Conservation (phyloP, 208 protist genomes). For the Leishmania tropica region DNA sequence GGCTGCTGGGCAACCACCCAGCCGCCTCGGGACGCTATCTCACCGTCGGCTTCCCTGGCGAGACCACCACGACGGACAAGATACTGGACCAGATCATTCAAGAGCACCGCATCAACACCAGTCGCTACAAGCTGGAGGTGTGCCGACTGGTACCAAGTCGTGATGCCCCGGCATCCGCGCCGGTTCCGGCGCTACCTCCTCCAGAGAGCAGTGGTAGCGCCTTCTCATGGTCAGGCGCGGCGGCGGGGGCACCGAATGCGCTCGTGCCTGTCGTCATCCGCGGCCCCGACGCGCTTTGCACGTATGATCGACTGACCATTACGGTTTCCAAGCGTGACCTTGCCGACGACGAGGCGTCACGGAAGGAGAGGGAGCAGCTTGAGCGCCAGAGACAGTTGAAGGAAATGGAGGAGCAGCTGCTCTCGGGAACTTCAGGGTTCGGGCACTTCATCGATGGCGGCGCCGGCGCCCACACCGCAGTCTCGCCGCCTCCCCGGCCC, state of each 20-base stretch:
- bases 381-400: slow-evolving; percentile 38
- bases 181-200: background rate
- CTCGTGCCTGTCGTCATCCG: slow-evolving; percentile 13
- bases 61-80: slow-evolving; percentile 35
- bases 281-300: slow-evolving; percentile 41
- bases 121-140: slow-evolving; percentile 70
- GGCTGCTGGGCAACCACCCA: slow-evolving; percentile 75
- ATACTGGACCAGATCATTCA: slow-evolving; percentile 60
- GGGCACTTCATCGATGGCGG: background rate
- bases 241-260: background rate
- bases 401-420: slow-evolving; percentile 54
- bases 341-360: slow-evolving; percentile 47
- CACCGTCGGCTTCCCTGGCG: slow-evolving; percentile 70
- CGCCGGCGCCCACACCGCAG: background rate
- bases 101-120: slow-evolving; percentile 79
- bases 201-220: background rate
- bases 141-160: slow-evolving; percentile 20
- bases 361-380: slow-evolving; percentile 33
- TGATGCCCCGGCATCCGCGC: slow-evolving; percentile 12
- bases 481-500: background rate
- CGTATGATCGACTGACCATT: slow-evolving; percentile 73
- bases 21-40: slow-evolving; percentile 73
- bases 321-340: slow-evolving; percentile 63
- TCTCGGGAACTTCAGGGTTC: background rate
- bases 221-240: background rate